phyloP scores from a whole-genome alignment of 805 yeast species.

The Suhomyces prunicola region DNA sequence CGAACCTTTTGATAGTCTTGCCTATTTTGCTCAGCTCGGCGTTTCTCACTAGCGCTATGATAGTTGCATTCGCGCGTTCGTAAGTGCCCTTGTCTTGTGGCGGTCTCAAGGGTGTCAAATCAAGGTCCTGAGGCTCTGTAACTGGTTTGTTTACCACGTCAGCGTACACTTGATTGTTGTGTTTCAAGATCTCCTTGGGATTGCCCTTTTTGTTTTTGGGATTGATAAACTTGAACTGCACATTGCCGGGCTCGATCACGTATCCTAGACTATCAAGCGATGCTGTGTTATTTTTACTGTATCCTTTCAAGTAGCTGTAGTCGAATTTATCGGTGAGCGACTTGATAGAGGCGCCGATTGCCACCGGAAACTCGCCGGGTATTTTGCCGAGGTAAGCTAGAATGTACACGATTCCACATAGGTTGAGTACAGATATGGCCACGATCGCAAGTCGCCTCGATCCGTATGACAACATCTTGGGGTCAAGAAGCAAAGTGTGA shows the following conservation, averaged over 20 bases:
- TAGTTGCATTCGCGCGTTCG: slow-evolving; percentile 68
- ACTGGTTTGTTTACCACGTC: slow-evolving; percentile 36
- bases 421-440: slow-evolving; percentile 2
- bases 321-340: slow-evolving; percentile 11
- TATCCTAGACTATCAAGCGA: slow-evolving; percentile 3
- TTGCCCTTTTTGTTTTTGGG: slow-evolving; percentile 23
- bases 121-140: slow-evolving; percentile 47
- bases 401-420: slow-evolving; percentile 9
- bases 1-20: slow-evolving; percentile 57
- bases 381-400: slow-evolving; percentile 9
- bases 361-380: slow-evolving; percentile 1
- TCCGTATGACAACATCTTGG: not conserved
- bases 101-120: slow-evolving; percentile 28
- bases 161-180: slow-evolving; percentile 38
- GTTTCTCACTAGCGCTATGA: slow-evolving; percentile 70
- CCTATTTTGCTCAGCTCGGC: slow-evolving; percentile 50
- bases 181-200: slow-evolving; percentile 31
- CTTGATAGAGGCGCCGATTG: slow-evolving; percentile 3
- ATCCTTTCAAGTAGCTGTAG: slow-evolving; percentile 4
- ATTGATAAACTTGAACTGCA: slow-evolving; percentile 33
- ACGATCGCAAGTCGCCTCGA: not conserved
- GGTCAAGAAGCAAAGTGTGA: not conserved
- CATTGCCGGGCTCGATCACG: slow-evolving; percentile 23
- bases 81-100: slow-evolving; percentile 22
- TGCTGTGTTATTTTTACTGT: too few relatives aligned